Conservation (phyloP, 495 filamentous ascomycete species). For the Haplographium delicatum region DNA sequence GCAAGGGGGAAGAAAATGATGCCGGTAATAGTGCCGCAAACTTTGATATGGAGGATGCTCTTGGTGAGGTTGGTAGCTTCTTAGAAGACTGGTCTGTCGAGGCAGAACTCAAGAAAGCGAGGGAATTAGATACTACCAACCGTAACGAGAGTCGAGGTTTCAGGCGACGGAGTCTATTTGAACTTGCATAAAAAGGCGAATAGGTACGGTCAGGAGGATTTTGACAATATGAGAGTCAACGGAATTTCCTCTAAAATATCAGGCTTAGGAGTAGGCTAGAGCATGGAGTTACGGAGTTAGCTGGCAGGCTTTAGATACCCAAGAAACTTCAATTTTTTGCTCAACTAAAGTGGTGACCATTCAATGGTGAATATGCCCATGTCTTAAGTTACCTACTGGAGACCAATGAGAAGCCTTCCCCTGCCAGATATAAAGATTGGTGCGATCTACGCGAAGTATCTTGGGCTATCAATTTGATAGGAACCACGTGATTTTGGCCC, state of each 20-base stretch:
- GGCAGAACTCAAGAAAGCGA: conserved; percentile 18
- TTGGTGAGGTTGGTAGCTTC: conserved; percentile 17
- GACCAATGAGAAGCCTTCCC: no score
- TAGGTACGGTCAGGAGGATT: background rate
- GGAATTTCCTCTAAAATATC: no score
- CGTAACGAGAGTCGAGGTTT: conserved; percentile 1
- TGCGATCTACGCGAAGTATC: no score
- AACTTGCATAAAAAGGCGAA: conserved; percentile 6
- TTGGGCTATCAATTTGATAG: no score
- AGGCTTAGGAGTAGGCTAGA: no score
- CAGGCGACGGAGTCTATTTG: conserved; percentile 17
- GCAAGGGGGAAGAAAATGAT: background rate
- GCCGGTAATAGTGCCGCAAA: background rate
- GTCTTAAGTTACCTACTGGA: no score
- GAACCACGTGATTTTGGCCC: no score
- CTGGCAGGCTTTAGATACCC: background rate
- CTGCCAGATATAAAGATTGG: no score
- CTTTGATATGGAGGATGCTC: conserved; percentile 16
- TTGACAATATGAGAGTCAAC: no score
- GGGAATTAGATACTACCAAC: background rate
- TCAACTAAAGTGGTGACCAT: no score
- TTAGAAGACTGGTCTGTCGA: conserved; percentile 25
- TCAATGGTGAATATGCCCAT: no score
- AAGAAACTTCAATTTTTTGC: no score
- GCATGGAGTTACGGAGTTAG: background rate